phyloP scores from a whole-genome alignment of 2,329 filamentous ascomycete genomes.

The Trichoderma sp. region DNA sequence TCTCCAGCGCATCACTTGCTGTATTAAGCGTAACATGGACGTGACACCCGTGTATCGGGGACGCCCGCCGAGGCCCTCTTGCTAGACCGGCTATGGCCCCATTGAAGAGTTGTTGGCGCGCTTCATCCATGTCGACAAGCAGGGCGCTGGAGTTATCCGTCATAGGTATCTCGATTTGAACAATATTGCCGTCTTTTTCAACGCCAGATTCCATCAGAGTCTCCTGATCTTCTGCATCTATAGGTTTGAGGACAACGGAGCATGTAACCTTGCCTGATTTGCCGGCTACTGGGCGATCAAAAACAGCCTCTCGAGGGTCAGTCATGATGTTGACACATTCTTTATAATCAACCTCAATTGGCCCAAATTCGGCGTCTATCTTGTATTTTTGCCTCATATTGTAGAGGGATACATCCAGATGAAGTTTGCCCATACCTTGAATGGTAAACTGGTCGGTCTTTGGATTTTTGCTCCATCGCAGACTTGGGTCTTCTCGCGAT shows the following conservation, averaged over 20 bases:
- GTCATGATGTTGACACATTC: slow-evolving; percentile 71
- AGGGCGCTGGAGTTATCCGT: slow-evolving; percentile 52
- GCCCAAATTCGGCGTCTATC: slow-evolving; percentile 81
- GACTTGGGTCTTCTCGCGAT: slow-evolving; percentile 87
- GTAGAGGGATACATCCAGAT: slow-evolving; percentile 90
- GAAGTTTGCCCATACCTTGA: slow-evolving; percentile 94
- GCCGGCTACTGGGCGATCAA: slow-evolving; percentile 80
- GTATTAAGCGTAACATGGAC: slow-evolving; percentile 73
- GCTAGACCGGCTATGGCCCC: slow-evolving; percentile 83
- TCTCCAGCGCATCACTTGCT: slow-evolving; percentile 55
- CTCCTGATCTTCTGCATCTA: slow-evolving; percentile 50
- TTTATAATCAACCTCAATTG: slow-evolving; percentile 93
- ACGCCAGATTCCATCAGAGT: slow-evolving; percentile 48
- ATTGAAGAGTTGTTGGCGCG: slow-evolving; percentile 68
- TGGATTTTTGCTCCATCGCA: slow-evolving; percentile 81
- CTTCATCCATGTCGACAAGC: slow-evolving; percentile 55
- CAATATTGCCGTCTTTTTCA: slow-evolving; percentile 72
- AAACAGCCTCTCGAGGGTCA: slow-evolving; percentile 61
- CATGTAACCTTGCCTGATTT: slow-evolving; percentile 79
- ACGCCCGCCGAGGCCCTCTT: slow-evolving; percentile 78
- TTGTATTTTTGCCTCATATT: slow-evolving; percentile 88
- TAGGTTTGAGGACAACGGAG: slow-evolving; percentile 67
- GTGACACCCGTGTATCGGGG: slow-evolving; percentile 76
- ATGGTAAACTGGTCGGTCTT: slow-evolving; percentile 93
- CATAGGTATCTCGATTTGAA: slow-evolving; percentile 58